phyloP scores from a whole-genome alignment of 345 rosid genomes.

The Aethionema arabicum region DNA sequence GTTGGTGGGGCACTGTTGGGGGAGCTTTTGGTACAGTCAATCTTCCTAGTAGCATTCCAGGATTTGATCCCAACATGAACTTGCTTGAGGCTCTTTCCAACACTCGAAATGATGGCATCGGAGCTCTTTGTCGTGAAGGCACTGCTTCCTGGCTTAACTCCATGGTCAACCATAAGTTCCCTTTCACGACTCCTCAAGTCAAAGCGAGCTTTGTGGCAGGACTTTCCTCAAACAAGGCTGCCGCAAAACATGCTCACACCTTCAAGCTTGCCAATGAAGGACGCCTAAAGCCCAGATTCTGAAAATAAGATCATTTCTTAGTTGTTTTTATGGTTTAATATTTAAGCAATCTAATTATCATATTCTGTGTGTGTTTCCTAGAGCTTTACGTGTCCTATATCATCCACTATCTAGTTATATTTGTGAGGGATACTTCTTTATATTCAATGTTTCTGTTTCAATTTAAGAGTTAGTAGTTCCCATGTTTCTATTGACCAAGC shows the following conservation, averaged over 20 bases:
- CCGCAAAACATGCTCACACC: constrained; percentile 69
- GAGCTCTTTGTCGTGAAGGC: constrained; percentile 85
- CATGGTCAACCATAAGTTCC: constrained; percentile 63
- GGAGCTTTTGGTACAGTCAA: constrained; percentile 52
- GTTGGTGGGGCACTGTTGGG: constrained; percentile 92
- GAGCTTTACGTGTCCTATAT: constrained; percentile 28
- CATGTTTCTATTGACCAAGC: constrained; percentile 20
- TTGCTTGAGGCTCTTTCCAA: constrained; percentile 85
- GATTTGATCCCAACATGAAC: constrained; percentile 60
- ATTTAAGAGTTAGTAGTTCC: constrained; percentile 24
- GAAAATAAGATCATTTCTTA: constrained; percentile 28
- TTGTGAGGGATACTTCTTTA: constrained; percentile 32
- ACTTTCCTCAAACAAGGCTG: constrained; percentile 64
- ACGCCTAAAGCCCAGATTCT: constrained; percentile 54
- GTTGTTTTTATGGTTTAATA: constrained; percentile 29
- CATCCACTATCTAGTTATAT: constrained; percentile 25
- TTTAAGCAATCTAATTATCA: constrained; percentile 29
- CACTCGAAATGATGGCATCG: constrained; percentile 59
- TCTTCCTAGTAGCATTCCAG: constrained; percentile 41
- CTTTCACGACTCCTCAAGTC: constrained; percentile 74
- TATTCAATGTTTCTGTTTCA: constrained; percentile 23
- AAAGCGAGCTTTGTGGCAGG: constrained; percentile 59
- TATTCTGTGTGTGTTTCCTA: constrained; percentile 28
- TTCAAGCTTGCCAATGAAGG: constrained; percentile 96
- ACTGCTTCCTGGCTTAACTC: constrained; percentile 92